Base-by-base conservation (phyloP, 306 rosid genomes). In the Cicer pinnatifidum region DNA sequence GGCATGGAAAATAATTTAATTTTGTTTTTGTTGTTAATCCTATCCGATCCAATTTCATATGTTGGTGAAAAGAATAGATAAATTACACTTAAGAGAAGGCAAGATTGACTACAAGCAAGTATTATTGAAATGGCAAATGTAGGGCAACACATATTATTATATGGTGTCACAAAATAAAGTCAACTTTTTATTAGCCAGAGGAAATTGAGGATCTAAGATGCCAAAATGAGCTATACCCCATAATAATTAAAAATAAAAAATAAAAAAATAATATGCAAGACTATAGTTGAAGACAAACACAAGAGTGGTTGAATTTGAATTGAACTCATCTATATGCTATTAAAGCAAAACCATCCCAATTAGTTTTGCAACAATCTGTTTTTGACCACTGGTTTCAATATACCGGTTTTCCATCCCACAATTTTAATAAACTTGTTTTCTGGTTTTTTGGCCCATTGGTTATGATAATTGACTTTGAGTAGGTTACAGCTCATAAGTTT, bases 381-480 rank as follows among this genome's bases (percentile, higher is more conserved):
- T 59, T 59, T 59, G 66, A 35, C 63, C 40, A 57, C 0, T 57
- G 63, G 40, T 57, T 57, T 57, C 63, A 23, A 33, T 59, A 12
- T 35, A 59, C 44, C 35, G 66, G 66, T 59, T 59, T 59, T 62
- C 47, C 10, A 8, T 47, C 35, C 73, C 63, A 50, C 73, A 59
- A 60, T 44, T 62, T 65, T 41, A 20, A 54, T 63, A 45, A 17
- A 43, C 11, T 64, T 6, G 9, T 15, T 37, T 35, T 50, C 66
- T 78, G 80, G 77, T 78, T 82, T 62, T 52, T 69, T 20, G 52
- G 81, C 79, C 75, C 78, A 56, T 76, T 47, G 78, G 47, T 68
- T 51, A 63, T 17, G 8, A 28, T 68, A 53, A 16, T 76, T 59
- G 66, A 75, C 48, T 62, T 60, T 52, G 28, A 4, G 19, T 61